Evolutionary conservation across 192 early-diverging fungal genomes (phyloP), one percentile per base, ranked within the genome.

Genomic region (Gryganskiella cystojenkinii): DNA sequence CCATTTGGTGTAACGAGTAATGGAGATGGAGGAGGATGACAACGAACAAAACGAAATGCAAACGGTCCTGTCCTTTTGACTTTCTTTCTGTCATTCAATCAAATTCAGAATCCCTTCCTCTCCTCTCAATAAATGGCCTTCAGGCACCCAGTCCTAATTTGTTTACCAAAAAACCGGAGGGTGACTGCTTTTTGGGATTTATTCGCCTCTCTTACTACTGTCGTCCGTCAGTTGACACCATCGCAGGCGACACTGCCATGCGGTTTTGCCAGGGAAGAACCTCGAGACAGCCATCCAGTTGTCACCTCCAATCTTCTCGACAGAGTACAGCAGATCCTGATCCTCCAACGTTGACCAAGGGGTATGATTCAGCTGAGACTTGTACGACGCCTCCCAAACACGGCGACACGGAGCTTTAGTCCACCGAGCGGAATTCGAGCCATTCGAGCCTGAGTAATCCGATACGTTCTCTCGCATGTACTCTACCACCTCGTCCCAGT

Each of bases 191-290:
- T 5, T 17, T 35, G n/a, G 15, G 22, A 10, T 56, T 25, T 3
- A 30, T 47, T n/a, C 13, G 34, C 4, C 37, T 3, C 22, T 22
- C n/a, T 60, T 27, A 20, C 13, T 50, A 37, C 2, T 56, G 25
- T 61, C 61, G 22, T 73, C 71, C 10, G 71, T 73, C 49, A 73
- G 20, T 28, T 73, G 61, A 34, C 74, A 78, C 74, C 74, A 78
- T 4, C 74, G 74, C 6, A 78, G 74, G 5, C 74, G 74, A 58
- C 74, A 78, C n/a, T 69, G 65, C 74, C 74, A 78, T 7, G 61
- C 37, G 4, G 66, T 52, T 27, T 78, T 78, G 35, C 61, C 74
- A 33, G 74, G 74, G 66, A 78, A 78, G 45, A 69, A 78, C 15
- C 67, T 60, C 4, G 66, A 57, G 28, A 64, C 61, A 0, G 47